A percentile compares a stretch with the other conserved stretches of the same genome.
These are phyloP conservation scores for Fusarium devonianum DNA, from an alignment of 2,329 filamentous ascomycete genomes.

Conservation along the genomic window DNA sequence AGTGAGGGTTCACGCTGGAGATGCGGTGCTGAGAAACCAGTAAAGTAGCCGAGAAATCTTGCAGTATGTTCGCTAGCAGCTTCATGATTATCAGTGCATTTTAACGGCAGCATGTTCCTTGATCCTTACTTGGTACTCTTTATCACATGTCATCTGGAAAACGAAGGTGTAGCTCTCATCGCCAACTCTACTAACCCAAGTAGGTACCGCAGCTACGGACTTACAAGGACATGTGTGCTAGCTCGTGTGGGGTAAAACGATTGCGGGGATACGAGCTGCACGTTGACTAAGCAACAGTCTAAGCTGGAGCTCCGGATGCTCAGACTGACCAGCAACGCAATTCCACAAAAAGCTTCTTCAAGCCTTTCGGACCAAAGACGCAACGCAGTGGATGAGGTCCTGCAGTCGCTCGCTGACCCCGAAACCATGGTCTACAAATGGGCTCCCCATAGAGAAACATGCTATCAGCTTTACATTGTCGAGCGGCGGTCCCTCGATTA, in stretches of 20 bases:
- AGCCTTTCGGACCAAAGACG: constrained; percentile 40
- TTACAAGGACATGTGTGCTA: too few species aligned
- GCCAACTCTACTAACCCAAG: too few species aligned
- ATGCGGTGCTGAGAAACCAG: not conserved
- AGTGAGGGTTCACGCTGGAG: not conserved
- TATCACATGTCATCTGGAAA: constrained; percentile 16
- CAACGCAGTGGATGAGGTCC: constrained; percentile 20
- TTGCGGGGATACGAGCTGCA: too few species aligned
- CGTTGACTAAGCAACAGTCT: constrained; percentile 32
- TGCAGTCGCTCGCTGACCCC: constrained; percentile 21
- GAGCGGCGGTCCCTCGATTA: constrained; percentile 77
- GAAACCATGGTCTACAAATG: constrained; percentile 56
- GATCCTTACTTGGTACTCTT: not conserved
- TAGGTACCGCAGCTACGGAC: too few species aligned
- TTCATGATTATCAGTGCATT: not conserved
- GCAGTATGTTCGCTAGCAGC: not conserved
- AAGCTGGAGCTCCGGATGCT: constrained; percentile 30
- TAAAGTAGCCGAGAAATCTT: not conserved
- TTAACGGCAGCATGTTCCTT: not conserved
- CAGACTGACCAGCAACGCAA: constrained; percentile 42
- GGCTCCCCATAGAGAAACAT: constrained; percentile 53
- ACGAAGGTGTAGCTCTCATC: not conserved
- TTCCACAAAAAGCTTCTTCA: constrained; percentile 35
- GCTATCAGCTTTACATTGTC: constrained; percentile 73
- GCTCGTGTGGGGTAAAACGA: too few species aligned